These are phyloP conservation scores for Exophiala sp. DNA, from an alignment of 2,329 filamentous ascomycete genomes.

Conservation along the genomic window DNA sequence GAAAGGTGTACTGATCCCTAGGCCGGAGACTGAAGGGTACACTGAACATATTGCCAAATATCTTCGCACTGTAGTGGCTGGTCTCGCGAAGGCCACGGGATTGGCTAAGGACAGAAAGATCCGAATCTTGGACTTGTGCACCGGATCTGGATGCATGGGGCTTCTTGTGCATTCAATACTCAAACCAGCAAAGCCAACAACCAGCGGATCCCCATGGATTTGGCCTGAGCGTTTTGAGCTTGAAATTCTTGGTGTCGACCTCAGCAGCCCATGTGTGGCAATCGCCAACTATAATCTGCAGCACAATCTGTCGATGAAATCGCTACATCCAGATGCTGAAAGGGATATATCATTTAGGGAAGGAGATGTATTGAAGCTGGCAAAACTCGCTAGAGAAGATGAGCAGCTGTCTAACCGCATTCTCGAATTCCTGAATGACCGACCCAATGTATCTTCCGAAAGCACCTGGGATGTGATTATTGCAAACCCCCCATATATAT, in stretches of 20 bases:
- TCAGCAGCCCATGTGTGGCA: slow-evolving; percentile 62
- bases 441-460: background rate
- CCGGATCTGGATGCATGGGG: slow-evolving; percentile 85
- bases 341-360: slow-evolving; percentile 45
- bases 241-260: slow-evolving; percentile 67
- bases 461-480: slow-evolving; percentile 63
- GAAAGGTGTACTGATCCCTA: slow-evolving; percentile 79
- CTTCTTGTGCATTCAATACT: slow-evolving; percentile 68
- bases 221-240: slow-evolving; percentile 34
- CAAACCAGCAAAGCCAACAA: slow-evolving; percentile 10
- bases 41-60: slow-evolving; percentile 18
- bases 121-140: slow-evolving; percentile 78
- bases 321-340: slow-evolving; percentile 29
- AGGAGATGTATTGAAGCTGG: slow-evolving; percentile 41
- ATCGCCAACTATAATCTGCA: slow-evolving; percentile 64
- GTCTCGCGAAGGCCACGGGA: background rate
- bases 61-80: background rate
- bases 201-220: background rate
- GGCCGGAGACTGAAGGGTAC: slow-evolving; percentile 45
- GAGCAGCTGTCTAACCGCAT: background rate
- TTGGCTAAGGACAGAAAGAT: slow-evolving; percentile 36
- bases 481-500: slow-evolving; percentile 91
- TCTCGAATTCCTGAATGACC: background rate
- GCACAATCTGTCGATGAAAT: slow-evolving; percentile 44
- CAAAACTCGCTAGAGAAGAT: background rate